Base-by-base conservation (phyloP, 2,329 filamentous ascomycete genomes). In the Malbranchea zuffiana region DNA sequence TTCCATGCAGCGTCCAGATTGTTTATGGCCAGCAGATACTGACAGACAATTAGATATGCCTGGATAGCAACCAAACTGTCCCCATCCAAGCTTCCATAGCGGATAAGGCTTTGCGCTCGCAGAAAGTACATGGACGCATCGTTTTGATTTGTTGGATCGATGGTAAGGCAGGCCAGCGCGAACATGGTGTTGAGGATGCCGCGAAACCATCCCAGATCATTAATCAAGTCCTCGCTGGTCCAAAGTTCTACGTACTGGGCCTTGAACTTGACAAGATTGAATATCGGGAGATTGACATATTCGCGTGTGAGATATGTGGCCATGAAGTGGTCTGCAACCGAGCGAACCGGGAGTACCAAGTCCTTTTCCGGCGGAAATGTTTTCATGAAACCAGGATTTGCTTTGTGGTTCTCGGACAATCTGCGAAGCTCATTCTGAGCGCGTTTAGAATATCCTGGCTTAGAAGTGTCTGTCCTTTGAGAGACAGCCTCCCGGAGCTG, bases 261-360 rank as follows among this genome's bases (percentile, higher is more conserved):
- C 13, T 41, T 37, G 16, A 52, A 51, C 2, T 38, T 30, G 3
- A 33, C 4, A 12, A 49, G 40, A 20, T 50, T 40, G 19, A 53
- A 44, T 6, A 53, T 45, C 1, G 50, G 50, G 15, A 52, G 27
- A 26, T 49, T 48, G n/a, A 49, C 49, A 38, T 48, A 50, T 39
- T 53, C 50, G 12, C 44, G 46, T 6, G 40, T 44, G 16, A 53
- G 30, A 18, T 53, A 53, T 3, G 31, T 34, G 3, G 39, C 35
- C 7, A 53, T 23, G 8, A 48, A 35, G 18, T 23, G 37, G 32
- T 52, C 49, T 7, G 44, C 39, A 23, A 42, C 13, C 6, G 44
- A 32, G 5, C 44, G 47, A 12, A 43, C 27, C 12, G 49, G 37
- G 25, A 44, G 38, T 15, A 25, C 19, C 5, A 32, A 23, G 21